phyloP scores from a whole-genome alignment of 139 green algal species.

The Asterochloris sp. region DNA sequence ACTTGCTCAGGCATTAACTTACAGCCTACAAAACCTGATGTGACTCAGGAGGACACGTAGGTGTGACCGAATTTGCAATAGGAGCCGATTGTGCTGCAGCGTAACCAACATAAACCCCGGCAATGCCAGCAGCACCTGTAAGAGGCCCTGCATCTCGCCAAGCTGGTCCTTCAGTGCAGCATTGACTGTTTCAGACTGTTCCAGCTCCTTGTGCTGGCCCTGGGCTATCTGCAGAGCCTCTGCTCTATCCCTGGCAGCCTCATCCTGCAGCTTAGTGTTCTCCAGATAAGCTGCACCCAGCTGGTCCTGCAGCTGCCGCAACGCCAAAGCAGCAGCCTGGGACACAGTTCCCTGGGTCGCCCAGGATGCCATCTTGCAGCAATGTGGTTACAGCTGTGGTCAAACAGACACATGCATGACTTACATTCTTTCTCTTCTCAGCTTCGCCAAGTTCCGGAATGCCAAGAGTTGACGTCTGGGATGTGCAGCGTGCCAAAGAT shows the following conservation, averaged over 20 bases:
- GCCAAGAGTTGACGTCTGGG: no score
- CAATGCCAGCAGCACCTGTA: not conserved
- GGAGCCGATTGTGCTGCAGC: no score
- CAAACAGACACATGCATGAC: no score
- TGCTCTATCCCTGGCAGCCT: not conserved
- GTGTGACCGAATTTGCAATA: not conserved
- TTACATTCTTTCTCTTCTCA: no score
- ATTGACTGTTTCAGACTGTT: not conserved
- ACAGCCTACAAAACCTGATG: not conserved
- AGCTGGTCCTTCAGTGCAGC: not conserved
- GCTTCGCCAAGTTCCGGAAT: no score
- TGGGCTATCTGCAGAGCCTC: not conserved
- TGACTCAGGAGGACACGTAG: not conserved
- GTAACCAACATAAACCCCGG: no score
- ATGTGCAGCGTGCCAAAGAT: no score
- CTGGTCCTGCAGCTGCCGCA: constrained; percentile 21
- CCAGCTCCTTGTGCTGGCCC: not conserved
- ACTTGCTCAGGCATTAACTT: not conserved
- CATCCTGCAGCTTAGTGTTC: constrained; percentile 11
- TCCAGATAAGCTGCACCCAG: constrained; percentile 10
- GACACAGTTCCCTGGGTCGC: constrained; percentile 1
- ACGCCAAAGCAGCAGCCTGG: constrained; percentile 17
- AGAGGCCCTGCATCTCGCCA: not conserved
- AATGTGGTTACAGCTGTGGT: no score
- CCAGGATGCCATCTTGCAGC: no score